Conservation (phyloP, 2,329 filamentous ascomycete species). For the Zalaria obscura region DNA sequence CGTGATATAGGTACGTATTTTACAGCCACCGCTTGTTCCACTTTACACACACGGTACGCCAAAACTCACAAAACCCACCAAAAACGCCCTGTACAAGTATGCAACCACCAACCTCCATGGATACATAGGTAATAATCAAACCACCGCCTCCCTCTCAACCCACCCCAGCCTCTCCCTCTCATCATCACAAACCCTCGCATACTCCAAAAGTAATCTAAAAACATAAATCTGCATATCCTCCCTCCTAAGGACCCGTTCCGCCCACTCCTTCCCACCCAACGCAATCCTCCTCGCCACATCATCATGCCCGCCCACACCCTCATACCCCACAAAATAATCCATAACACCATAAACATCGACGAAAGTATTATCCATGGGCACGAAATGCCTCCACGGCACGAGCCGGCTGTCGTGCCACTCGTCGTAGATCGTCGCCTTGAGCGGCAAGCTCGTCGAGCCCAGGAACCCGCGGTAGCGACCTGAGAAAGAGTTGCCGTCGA, state of each 20-base stretch:
- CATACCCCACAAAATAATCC: conserved; percentile 54
- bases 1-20: no score
- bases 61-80: neutral
- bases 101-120: neutral
- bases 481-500: conserved; percentile 50
- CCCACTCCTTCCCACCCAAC: conserved; percentile 51
- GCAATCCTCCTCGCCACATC: conserved; percentile 50
- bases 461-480: conserved; percentile 40
- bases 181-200: conserved; percentile 28
- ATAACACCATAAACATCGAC: conserved; percentile 58
- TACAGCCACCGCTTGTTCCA: neutral
- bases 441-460: conserved; percentile 51
- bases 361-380: conserved; percentile 64
- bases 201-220: conserved; percentile 39
- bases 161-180: conserved; percentile 25
- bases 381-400: conserved; percentile 66
- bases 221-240: conserved; percentile 66
- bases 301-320: conserved; percentile 30
- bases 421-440: conserved; percentile 65
- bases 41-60: neutral
- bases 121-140: no score
- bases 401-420: conserved; percentile 66
- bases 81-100: neutral
- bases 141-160: conserved; percentile 7
- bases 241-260: conserved; percentile 49